These are phyloP conservation scores for Dichotomopilus funicola DNA, from an alignment of 2,329 filamentous ascomycete species.

Conservation along the genomic window DNA sequence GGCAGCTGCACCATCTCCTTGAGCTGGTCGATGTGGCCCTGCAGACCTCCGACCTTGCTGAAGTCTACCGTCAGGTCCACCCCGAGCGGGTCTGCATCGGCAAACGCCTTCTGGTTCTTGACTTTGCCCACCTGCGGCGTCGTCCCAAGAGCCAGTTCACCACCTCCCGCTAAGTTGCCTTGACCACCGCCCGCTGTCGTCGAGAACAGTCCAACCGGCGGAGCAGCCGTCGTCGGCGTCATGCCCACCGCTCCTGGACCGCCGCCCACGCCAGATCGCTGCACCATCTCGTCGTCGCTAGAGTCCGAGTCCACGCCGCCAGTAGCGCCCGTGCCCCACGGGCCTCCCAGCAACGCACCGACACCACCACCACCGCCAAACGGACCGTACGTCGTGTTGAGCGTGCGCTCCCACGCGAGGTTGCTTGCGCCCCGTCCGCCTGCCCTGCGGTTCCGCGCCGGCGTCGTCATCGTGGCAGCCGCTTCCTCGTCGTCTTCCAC, in stretches of 20 bases:
- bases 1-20: slow-evolving; percentile 99
- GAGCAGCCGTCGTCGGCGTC: slow-evolving; percentile 48
- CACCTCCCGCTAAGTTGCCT: slow-evolving; percentile 15
- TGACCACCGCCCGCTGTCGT: slow-evolving; percentile 2
- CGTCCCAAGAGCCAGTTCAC: slow-evolving; percentile 32
- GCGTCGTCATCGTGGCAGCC: slow-evolving; percentile 47
- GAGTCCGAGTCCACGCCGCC: slow-evolving; percentile 89
- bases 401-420: slow-evolving; percentile 64
- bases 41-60: slow-evolving; percentile 84
- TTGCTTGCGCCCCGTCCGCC: slow-evolving; percentile 46
- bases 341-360: slow-evolving; percentile 65
- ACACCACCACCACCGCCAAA: slow-evolving; percentile 80
- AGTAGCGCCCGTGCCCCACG: slow-evolving; percentile 65
- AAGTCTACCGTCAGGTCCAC: slow-evolving; percentile 92
- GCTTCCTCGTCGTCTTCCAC: slow-evolving; percentile 65
- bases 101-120: slow-evolving; percentile 84
- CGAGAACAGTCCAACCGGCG: slow-evolving; percentile 39
- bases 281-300: slow-evolving; percentile 83
- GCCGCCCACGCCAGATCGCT: slow-evolving; percentile 52
- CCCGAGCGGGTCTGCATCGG: slow-evolving; percentile 89
- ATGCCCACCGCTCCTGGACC: slow-evolving; percentile 45
- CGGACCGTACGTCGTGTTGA: slow-evolving; percentile 86
- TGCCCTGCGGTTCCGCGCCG: slow-evolving; percentile 60
- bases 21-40: slow-evolving; percentile 90
- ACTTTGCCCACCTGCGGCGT: slow-evolving; percentile 85